Conservation (phyloP, 495 filamentous ascomycete species). For the Penicillium goetzii region DNA sequence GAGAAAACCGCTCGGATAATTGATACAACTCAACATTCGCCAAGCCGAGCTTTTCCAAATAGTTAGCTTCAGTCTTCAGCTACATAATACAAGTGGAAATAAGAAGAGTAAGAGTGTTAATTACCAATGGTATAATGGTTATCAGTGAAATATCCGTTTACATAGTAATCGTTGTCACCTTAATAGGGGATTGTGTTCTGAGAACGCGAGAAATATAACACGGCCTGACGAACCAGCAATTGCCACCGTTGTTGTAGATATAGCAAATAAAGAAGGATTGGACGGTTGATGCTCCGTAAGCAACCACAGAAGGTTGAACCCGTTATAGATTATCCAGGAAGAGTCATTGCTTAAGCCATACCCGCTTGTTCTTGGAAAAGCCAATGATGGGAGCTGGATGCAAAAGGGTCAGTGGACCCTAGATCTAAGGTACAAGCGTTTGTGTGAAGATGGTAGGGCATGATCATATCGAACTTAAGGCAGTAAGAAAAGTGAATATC, state of each 20-base stretch:
- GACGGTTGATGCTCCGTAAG: slow-evolving; percentile 27
- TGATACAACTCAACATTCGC: too few relatives aligned
- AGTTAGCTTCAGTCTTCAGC: too few relatives aligned
- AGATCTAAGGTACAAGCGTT: background rate
- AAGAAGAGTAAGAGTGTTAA: too few relatives aligned
- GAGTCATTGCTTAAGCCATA: slow-evolving; percentile 16
- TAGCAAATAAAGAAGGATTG: slow-evolving; percentile 4
- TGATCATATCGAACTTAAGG: background rate
- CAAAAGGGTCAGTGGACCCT: background rate
- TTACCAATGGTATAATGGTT: too few relatives aligned
- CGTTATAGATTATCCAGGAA: slow-evolving; percentile 31
- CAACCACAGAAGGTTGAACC: slow-evolving; percentile 26
- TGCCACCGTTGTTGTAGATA: slow-evolving; percentile 11
- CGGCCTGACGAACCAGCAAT: slow-evolving; percentile 15
- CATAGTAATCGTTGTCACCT: background rate
- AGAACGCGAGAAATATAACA: slow-evolving; percentile 18
- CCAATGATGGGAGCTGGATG: background rate
- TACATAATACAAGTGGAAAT: too few relatives aligned
- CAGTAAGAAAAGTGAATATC: background rate
- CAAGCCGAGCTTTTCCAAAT: too few relatives aligned
- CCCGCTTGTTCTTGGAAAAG: background rate
- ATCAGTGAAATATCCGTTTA: too few relatives aligned
- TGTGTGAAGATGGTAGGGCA: background rate
- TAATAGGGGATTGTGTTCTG: slow-evolving; percentile 11
- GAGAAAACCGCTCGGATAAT: too few relatives aligned